These are phyloP conservation scores for Nymphaea thermarum DNA, from an alignment of 164 flowering plant species.

Conservation along the genomic window DNA sequence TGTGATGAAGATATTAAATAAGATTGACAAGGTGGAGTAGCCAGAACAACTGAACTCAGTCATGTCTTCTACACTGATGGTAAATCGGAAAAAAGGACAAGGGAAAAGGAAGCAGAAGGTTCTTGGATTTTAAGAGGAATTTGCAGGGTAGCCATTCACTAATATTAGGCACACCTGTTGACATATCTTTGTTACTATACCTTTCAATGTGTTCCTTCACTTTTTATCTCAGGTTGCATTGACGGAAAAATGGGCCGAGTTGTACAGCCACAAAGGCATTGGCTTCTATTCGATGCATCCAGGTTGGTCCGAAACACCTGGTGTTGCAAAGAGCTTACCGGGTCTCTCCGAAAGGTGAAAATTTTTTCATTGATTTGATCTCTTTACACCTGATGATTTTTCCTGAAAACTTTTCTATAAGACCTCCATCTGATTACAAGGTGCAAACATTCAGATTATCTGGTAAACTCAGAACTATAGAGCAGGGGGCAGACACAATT, in stretches of 20 bases:
- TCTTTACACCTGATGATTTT: neutral
- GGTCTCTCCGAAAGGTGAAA: conserved; percentile 45
- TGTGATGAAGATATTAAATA: no score
- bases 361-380: conserved; percentile 1
- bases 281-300: conserved; percentile 97
- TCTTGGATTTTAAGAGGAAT: no score
- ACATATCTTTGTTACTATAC: no score
- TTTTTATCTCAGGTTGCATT: conserved; percentile 55
- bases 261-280: conserved; percentile 54
- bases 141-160: no score
- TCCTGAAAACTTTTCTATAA: neutral
- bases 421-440: neutral
- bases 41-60: no score
- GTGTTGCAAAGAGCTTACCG: conserved; percentile 72
- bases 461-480: conserved; percentile 69
- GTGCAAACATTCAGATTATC: conserved; percentile 31
- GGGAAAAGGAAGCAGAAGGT: no score
- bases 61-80: no score
- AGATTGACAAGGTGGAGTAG: no score
- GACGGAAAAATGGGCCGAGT: conserved; percentile 83
- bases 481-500: conserved; percentile 84
- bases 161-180: no score
- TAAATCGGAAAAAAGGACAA: no score
- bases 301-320: conserved; percentile 96
- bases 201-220: no score